phyloP scores from a whole-genome alignment of 352 stramenopile species.

The Phytopythium aichiense region DNA sequence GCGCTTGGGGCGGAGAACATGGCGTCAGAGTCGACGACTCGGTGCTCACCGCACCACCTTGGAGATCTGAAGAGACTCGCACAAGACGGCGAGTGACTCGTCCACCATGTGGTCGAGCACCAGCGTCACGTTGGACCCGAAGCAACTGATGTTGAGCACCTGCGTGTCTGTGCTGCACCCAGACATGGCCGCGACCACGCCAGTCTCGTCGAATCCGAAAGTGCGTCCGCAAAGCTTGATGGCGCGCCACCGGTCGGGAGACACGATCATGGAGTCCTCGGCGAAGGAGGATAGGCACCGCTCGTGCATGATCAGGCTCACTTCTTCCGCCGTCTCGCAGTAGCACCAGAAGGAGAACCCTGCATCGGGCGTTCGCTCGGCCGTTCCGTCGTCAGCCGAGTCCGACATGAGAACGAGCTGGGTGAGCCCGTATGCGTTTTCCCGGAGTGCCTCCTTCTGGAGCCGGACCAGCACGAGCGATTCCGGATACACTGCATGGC shows the following conservation, averaged over 20 bases:
- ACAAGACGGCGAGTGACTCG: slow-evolving; percentile 62
- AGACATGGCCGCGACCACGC: slow-evolving; percentile 84
- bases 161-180: slow-evolving; percentile 72
- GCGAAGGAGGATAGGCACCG: slow-evolving; percentile 63
- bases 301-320: slow-evolving; percentile 78
- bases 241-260: slow-evolving; percentile 78
- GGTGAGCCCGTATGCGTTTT: slow-evolving; percentile 77
- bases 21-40: not conserved
- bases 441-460: slow-evolving; percentile 65
- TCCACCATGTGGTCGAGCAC: slow-evolving; percentile 79
- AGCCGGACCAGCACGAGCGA: slow-evolving; percentile 73
- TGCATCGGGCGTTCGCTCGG: slow-evolving; percentile 10
- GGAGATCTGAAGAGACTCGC: slow-evolving; percentile 62
- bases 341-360: slow-evolving; percentile 80
- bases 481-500: slow-evolving; percentile 62
- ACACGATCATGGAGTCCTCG: slow-evolving; percentile 72
- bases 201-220: slow-evolving; percentile 85
- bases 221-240: slow-evolving; percentile 81
- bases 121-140: slow-evolving; percentile 79
- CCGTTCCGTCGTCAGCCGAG: slow-evolving; percentile 7
- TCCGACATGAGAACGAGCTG: slow-evolving; percentile 65
- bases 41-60: slow-evolving; percentile 47
- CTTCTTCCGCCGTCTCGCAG: slow-evolving; percentile 80
- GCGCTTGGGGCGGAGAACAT: not conserved
- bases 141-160: slow-evolving; percentile 85